Evolutionary conservation across 164 flowering plant genomes (phyloP).

Genomic region (Sedum album): DNA sequence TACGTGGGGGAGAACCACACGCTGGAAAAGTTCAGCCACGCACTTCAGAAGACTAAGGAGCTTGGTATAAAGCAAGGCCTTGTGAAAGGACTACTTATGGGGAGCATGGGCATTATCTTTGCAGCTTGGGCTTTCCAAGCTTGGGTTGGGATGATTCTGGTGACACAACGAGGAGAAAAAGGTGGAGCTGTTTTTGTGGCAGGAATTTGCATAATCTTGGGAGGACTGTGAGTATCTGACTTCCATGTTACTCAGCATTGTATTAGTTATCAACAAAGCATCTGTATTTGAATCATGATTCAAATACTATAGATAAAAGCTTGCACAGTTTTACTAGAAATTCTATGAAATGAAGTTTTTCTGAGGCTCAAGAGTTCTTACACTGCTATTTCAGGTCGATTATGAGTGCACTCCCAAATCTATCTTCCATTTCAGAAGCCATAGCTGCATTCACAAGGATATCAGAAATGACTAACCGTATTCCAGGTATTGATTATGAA

Average conservation of each 20-base stretch:
- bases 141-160: slow-evolving; percentile 82
- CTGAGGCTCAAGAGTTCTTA: too few species aligned
- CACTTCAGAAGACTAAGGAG: slow-evolving; percentile 42
- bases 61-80: slow-evolving; percentile 76
- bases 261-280: neutral
- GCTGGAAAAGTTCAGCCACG: slow-evolving; percentile 36
- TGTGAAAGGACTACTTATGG: slow-evolving; percentile 86
- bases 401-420: too few species aligned
- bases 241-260: neutral
- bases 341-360: too few species aligned
- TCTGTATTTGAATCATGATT: too few species aligned
- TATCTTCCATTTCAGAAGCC: too few species aligned
- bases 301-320: slow-evolving; percentile 50
- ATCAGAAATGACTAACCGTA: too few species aligned
- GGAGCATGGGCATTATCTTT: slow-evolving; percentile 76
- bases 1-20: slow-evolving; percentile 68
- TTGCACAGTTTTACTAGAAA: too few species aligned
- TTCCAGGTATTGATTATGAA: too few species aligned
- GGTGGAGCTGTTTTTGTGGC: slow-evolving; percentile 84
- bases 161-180: slow-evolving; percentile 76
- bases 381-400: too few species aligned
- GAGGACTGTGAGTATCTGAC: slow-evolving; percentile 61
- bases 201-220: slow-evolving; percentile 59
- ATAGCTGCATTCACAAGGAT: too few species aligned
- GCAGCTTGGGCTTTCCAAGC: slow-evolving; percentile 86